These are phyloP conservation scores for Dactylellina cionopaga DNA, from an alignment of 2,329 filamentous ascomycete genomes.

Conservation along the genomic window DNA sequence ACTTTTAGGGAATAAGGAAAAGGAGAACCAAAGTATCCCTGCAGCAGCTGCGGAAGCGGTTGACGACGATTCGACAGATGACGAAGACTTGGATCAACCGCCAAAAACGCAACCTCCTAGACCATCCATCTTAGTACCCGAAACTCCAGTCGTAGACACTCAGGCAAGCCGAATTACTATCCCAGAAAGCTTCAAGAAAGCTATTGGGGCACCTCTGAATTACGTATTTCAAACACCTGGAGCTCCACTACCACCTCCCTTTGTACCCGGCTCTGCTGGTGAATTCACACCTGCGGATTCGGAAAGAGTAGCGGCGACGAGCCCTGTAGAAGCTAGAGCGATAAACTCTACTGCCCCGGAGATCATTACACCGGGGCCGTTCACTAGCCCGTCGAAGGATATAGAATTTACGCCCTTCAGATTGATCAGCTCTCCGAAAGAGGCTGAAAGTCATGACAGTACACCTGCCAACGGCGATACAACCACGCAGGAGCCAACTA, in stretches of 20 bases:
- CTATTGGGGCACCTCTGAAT: constrained; percentile 30
- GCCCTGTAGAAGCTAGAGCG: constrained; percentile 7
- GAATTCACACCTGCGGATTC: constrained; percentile 18
- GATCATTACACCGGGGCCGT: neutral
- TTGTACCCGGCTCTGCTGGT: neutral
- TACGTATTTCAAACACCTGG: constrained; percentile 10
- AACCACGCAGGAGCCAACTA: constrained; percentile 24
- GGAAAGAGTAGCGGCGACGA: neutral
- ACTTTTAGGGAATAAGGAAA: no score
- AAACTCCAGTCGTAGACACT: constrained; percentile 20
- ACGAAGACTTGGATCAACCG: neutral
- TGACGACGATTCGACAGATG: neutral
- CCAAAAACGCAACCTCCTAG: neutral
- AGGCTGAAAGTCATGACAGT: neutral
- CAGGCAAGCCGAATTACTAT: constrained; percentile 27
- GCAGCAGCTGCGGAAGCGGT: neutral
- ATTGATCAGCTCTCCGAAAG: constrained; percentile 1
- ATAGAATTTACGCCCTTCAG: constrained; percentile 46
- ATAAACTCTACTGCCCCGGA: constrained; percentile 7
- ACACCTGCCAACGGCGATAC: neutral
- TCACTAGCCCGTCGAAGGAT: neutral
- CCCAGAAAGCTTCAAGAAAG: constrained; percentile 47
- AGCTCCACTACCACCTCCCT: constrained; percentile 20
- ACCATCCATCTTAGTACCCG: neutral
- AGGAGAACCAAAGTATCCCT: no score